Percentiles rank a stretch among this genome's conserved stretches.
Conservation (phyloP, 305 asterid genomes). For the Plantago rigida region DNA sequence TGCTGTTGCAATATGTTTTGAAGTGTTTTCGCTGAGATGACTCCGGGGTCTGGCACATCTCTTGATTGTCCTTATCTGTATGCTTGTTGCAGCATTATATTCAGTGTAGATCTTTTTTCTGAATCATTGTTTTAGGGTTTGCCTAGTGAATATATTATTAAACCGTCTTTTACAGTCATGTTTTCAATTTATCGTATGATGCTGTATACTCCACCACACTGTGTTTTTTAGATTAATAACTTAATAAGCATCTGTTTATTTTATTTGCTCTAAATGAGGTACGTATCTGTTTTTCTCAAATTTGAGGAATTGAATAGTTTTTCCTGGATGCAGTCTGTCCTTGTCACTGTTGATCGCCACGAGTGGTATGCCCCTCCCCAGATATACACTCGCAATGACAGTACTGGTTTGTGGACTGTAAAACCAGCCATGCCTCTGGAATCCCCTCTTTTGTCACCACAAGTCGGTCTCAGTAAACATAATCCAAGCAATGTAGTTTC, state of each 20-base stretch:
- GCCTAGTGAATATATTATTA: slow-evolving; percentile 5
- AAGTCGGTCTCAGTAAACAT: slow-evolving; percentile 32
- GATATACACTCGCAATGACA: slow-evolving; percentile 75
- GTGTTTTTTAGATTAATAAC: slow-evolving; percentile 5
- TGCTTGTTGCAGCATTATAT: slow-evolving; percentile 3
- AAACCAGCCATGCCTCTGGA: slow-evolving; percentile 65
- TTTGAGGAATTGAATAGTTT: slow-evolving; percentile 10
- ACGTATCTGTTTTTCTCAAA: slow-evolving; percentile 6
- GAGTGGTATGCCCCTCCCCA: slow-evolving; percentile 99
- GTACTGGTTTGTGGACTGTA: slow-evolving; percentile 72
- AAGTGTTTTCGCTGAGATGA: slow-evolving; percentile 13
- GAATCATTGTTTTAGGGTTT: not conserved
- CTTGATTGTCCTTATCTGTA: not conserved
- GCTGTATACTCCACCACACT: not conserved
- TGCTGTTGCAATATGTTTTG: not conserved
- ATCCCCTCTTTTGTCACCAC: slow-evolving; percentile 47
- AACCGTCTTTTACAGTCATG: slow-evolving; percentile 14
- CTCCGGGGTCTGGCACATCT: not conserved
- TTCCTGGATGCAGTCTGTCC: slow-evolving; percentile 72
- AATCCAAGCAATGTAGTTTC: slow-evolving; percentile 38
- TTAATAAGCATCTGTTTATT: slow-evolving; percentile 2
- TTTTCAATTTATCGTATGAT: slow-evolving; percentile 6
- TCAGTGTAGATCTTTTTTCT: not conserved
- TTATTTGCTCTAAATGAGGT: slow-evolving; percentile 3
- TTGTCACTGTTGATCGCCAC: slow-evolving; percentile 92